Base-by-base conservation (phyloP, 345 rosid genomes). In the Populus deltoides region DNA sequence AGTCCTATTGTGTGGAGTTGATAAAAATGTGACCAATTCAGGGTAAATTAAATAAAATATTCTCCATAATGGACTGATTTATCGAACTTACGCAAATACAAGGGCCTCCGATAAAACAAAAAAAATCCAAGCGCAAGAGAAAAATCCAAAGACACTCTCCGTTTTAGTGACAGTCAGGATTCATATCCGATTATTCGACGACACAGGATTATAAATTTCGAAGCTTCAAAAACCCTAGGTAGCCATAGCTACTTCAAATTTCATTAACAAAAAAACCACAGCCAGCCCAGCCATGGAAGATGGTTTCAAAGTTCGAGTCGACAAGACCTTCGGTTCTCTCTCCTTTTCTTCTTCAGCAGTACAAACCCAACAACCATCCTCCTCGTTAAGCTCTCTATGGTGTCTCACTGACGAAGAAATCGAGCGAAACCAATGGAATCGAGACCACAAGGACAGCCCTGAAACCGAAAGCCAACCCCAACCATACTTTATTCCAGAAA, bases 271-370 rank as follows among this genome's bases (percentile, higher is more conserved):
- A 24, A 5, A 33, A 55, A n/a, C 3, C 43, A 12, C 1, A 22
- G 51, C 51, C 5, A 35, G 51, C 24, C 51, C 51, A 8, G 51
- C 33, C 62, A 79, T 79, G 81, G 81, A 90, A 73, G 96, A 91
- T 65, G 85, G 83, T 82, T 93, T 95, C 86, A 90, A 85, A 73
- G 88, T 87, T 27, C 89, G 97, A 62, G 91, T 92, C 72, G 92
- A 83, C 77, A 88, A 87, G 81, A 72, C 83, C 76, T 95, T 95
- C 77, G 98, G 97, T 59, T 87, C 94, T 43, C 92, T 93, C 29
- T 53, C 90, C 22, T 73, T 86, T 2, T 51, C 78, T 65, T 65
- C 71, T 22, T 68, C 49, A 16, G 20, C 49, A 38, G 3, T 22
- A 38, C 18, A 59, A n/a, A 59, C 65, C 65, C 65, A 24, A 12